Conservation (phyloP, 768 basidiomycete species). For the Leccinum longicurvipes region DNA sequence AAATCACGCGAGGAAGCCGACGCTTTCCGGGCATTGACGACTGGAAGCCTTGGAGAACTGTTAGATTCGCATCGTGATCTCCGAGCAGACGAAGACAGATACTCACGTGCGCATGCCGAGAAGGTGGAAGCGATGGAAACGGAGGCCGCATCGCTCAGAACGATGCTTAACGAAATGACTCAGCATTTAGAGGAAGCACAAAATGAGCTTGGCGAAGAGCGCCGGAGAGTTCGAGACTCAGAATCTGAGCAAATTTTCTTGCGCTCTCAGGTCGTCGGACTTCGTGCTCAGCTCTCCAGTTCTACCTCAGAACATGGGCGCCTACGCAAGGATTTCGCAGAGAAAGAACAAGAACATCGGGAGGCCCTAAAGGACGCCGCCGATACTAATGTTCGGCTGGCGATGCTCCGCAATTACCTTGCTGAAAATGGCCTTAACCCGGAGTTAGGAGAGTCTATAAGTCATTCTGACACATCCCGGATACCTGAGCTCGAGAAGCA, state of each 20-base stretch:
- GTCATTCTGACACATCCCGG: conserved; percentile 35
- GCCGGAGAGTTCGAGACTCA: conserved; percentile 56
- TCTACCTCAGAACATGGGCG: conserved; percentile 67
- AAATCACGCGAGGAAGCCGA: conserved; percentile 94
- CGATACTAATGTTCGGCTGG: conserved; percentile 69
- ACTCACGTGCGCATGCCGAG: conserved; percentile 73
- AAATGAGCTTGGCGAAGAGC: conserved; percentile 62
- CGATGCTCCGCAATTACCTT: conserved; percentile 80
- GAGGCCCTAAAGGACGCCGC: conserved; percentile 64
- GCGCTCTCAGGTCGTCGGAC: conserved; percentile 67
- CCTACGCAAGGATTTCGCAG: conserved; percentile 63
- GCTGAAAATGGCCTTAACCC: conserved; percentile 82
- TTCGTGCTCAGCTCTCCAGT: conserved; percentile 70
- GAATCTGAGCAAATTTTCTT: conserved; percentile 63
- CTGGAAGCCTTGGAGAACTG: conserved; percentile 79
- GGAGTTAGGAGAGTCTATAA: conserved; percentile 61
- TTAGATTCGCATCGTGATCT: conserved; percentile 86
- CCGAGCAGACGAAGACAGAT: conserved; percentile 77
- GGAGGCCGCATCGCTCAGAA: conserved; percentile 71
- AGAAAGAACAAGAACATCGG: conserved; percentile 60
- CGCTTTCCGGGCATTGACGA: conserved; percentile 81
- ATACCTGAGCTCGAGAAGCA: conserved; percentile 75
- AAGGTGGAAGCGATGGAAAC: conserved; percentile 77
- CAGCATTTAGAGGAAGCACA: conserved; percentile 70
- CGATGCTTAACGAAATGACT: conserved; percentile 75